Conservation (phyloP, 768 basidiomycete genomes). For the Xanthoconium stramineum region DNA sequence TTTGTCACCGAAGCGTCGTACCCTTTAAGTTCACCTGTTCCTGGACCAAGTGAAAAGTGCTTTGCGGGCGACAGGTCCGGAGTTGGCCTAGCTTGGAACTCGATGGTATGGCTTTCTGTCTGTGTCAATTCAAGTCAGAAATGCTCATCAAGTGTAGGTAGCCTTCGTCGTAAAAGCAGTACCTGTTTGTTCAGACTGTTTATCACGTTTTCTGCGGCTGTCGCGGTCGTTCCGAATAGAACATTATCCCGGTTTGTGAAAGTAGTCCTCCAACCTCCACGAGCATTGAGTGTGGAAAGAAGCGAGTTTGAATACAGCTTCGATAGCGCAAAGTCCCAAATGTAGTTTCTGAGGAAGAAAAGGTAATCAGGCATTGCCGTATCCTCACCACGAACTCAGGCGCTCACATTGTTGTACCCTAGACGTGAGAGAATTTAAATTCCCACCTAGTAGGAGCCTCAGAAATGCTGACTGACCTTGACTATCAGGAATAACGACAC, state of each 20-base stretch:
- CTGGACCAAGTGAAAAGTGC: not conserved
- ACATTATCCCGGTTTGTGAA: too few relatives aligned
- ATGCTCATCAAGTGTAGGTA: not conserved
- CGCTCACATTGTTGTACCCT: conserved; percentile 10
- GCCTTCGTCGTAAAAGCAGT: not conserved
- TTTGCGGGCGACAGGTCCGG: not conserved
- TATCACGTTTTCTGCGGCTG: not conserved
- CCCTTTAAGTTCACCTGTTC: not conserved
- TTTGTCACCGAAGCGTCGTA: too few relatives aligned
- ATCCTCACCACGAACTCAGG: not conserved
- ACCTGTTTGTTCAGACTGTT: conserved; percentile 1
- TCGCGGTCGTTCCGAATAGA: too few relatives aligned
- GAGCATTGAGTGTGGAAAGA: conserved; percentile 23
- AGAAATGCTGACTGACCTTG: too few relatives aligned
- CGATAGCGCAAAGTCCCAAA: conserved; percentile 26
- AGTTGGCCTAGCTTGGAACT: not conserved
- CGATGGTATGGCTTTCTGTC: conserved; percentile 1
- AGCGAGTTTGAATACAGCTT: conserved; percentile 26
- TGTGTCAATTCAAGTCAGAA: not conserved
- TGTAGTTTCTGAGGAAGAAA: conserved; percentile 11
- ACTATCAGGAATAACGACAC: conserved; percentile 21
- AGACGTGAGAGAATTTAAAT: too few relatives aligned
- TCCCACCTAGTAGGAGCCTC: too few relatives aligned
- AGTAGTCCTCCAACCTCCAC: conserved; percentile 18
- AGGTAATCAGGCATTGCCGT: not conserved